phyloP scores from a whole-genome alignment of 2,329 filamentous ascomycete species.

The Dactylonectria macrodidyma region DNA sequence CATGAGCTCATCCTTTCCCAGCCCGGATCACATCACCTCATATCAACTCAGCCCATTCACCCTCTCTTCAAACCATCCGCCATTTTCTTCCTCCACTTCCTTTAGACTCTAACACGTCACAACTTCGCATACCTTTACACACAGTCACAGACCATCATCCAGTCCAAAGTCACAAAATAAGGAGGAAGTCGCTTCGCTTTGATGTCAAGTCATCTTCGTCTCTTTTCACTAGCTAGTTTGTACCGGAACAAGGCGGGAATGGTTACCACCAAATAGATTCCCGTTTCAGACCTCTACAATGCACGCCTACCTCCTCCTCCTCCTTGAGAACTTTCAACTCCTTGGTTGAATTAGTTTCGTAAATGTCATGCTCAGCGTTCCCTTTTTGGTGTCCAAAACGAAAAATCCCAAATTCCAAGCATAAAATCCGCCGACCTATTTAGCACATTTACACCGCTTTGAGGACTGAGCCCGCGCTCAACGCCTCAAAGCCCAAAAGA shows the following conservation, averaged over 20 bases:
- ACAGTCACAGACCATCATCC: neutral
- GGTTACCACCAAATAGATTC: conserved; percentile 23
- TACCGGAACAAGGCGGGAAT: conserved; percentile 27
- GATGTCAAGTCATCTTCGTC: conserved; percentile 15
- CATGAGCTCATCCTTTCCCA: conserved; percentile 9
- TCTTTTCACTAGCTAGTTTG: conserved; percentile 30
- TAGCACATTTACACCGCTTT: conserved; percentile 38
- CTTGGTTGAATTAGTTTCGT: conserved; percentile 41
- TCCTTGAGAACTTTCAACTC: conserved; percentile 41
- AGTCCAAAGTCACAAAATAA: neutral
- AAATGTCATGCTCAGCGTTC: conserved; percentile 44
- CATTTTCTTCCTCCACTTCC: neutral
- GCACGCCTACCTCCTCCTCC: conserved; percentile 23
- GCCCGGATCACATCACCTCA: conserved; percentile 20
- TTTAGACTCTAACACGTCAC: neutral
- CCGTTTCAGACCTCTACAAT: conserved; percentile 22
- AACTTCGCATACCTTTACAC: neutral
- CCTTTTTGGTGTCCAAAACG: conserved; percentile 41
- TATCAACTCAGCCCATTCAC: neutral
- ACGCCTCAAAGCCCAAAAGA: conserved; percentile 32
- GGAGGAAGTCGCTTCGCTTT: neutral
- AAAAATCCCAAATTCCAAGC: conserved; percentile 30
- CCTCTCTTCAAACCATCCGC: neutral
- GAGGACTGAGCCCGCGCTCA: conserved; percentile 40
- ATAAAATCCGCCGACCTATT: conserved; percentile 30